Base-by-base conservation (phyloP, 441 rosid genomes). In the Erodium trifolium region DNA sequence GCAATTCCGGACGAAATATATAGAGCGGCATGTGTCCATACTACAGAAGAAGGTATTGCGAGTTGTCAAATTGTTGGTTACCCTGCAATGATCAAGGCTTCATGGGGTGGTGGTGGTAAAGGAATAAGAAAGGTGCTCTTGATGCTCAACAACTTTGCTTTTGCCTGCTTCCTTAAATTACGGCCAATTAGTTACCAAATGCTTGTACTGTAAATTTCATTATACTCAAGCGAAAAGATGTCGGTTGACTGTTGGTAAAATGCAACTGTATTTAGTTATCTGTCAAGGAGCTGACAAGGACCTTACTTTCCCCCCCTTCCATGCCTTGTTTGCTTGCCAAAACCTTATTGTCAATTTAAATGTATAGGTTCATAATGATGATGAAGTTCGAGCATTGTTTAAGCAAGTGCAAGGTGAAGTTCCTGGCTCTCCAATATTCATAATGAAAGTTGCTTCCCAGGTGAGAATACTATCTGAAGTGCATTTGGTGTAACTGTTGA, bases 61-160 rank as follows among this genome's bases (percentile, higher is more conserved):
- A 96, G 99, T 76, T 96, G 98, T 79, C 96, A 90, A 83, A 85
- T 96, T 78, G 94, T 92, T 53, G 99, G 99, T 75, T 96, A 96
- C 83, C 99, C 99, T 71, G 97, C 99, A 76, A 96, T 96, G 99
- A 96, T 92, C 83, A 96, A 96, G 91, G 99, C 99, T 66, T 96
- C 99, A 2, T 96, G 99, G 99, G 99, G 99, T 68, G 99, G 99
- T 49, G 99, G 99, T 60, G 99, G 99, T 75, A 92, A 96, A 88
- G 99, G 99, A 71, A 96, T 96, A 73, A 86, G 99, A 83, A 96
- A 96, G 99, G 98, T 95, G 69, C 70, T 83, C 73, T 63, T 73
- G 74, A 67, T 76, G 55, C 34, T 18, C 63, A n/a, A 39, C 16
- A 19, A 68, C 17, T 49, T 19, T 60, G 64, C 17, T 17, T 60